Base-by-base conservation (phyloP, 2,329 filamentous ascomycete genomes). In the Aspergillus candidus region DNA sequence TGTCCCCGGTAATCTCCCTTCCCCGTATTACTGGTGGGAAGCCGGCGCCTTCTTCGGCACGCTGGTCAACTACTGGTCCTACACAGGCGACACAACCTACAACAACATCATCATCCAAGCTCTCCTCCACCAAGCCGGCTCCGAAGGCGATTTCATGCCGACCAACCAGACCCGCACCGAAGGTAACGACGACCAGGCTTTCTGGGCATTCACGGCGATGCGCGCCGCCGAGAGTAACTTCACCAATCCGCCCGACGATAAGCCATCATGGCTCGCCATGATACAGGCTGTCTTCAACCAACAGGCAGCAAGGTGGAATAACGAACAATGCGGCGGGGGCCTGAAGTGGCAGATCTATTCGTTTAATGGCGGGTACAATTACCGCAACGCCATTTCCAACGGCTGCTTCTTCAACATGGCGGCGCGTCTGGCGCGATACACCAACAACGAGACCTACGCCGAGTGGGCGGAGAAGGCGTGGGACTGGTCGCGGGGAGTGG, bases 261-360 rank as follows among this genome's bases (percentile, higher is more conserved):
- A 82, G 46, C 80, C 84, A 1, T 81, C 84, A 49, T 94, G 86
- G 86, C 75, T 93, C n/a, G 80, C 82, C 11, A 74, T 94, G 35
- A 83, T 79, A 1, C 84, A 89, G 63, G 84, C 83, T 11, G 84
- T 88, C 1, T 94, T 90, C 66, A 88, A 93, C 69, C 81, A 84
- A 40, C 88, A 88, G 58, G 79, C 78, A 3, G 67, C 68, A 12
- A 78, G 87, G 14, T 91, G 86, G 84, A 82, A 93, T 53, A 69
- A 68, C 4, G 56, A 66, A 0, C 73, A 72, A 1, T 94, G 88
- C 64, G 72, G 70, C 40, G 88, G 88, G 41, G 88, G 88, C 6
- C 67, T 94, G 52, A 56, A 58, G 8, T 65, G 61, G 61, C 61
- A 65, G 40, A 56, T 63, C 4, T 62, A 57, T 18, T 53, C 58